phyloP scores from a whole-genome alignment of 2,329 filamentous ascomycete species.

The Coniella vitis region DNA sequence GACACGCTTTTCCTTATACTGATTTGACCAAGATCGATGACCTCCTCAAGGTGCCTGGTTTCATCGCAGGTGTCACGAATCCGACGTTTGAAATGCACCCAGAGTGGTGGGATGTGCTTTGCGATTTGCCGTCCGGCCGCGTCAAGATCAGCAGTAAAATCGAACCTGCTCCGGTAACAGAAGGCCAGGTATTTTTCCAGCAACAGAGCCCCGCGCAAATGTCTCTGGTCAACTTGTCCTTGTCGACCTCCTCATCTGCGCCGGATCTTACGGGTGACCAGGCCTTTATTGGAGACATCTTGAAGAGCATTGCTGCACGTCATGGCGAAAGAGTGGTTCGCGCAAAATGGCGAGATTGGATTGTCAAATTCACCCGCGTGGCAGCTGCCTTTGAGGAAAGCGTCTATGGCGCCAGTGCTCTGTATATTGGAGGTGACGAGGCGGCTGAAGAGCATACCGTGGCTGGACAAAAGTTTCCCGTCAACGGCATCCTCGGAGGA shows the following conservation, averaged over 20 bases:
- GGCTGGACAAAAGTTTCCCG: conserved; percentile 36
- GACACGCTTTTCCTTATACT: conserved; percentile 95
- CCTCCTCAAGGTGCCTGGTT: conserved; percentile 88
- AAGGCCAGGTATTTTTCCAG: conserved; percentile 82
- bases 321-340: conserved; percentile 87
- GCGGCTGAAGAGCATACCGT: conserved; percentile 46
- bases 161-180: conserved; percentile 71
- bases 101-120: conserved; percentile 97
- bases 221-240: conserved; percentile 39
- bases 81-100: conserved; percentile 91
- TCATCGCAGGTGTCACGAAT: conserved; percentile 96
- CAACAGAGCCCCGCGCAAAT: conserved; percentile 62
- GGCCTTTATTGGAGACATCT: conserved; percentile 81
- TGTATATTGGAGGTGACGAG: conserved; percentile 78
- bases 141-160: conserved; percentile 93
- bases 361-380: conserved; percentile 88
- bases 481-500: conserved; percentile 42
- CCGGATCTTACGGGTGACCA: conserved; percentile 76
- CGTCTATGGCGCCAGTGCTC: conserved; percentile 85
- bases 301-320: conserved; percentile 74
- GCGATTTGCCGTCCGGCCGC: conserved; percentile 82
- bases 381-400: conserved; percentile 91
- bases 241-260: conserved; percentile 28
- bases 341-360: conserved; percentile 89
- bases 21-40: conserved; percentile 98